Conservation (phyloP, 1,139 yeast genomes). For the Debaryomyces singareniensis region DNA sequence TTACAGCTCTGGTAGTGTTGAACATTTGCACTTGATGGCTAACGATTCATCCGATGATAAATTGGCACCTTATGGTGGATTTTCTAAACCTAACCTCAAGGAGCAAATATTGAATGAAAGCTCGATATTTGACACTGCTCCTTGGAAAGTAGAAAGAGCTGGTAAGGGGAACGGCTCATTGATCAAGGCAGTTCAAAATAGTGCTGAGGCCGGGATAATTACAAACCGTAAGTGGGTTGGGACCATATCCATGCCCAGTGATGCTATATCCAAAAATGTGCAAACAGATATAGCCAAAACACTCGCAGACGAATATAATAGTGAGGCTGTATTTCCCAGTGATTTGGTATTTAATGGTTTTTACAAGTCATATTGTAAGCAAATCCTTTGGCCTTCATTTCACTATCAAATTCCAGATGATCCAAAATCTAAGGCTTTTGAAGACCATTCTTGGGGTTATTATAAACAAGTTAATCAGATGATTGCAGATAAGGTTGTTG, state of each 20-base stretch:
- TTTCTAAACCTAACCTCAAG: constrained; percentile 50
- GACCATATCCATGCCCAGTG: constrained; percentile 85
- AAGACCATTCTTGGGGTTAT: constrained; percentile 90
- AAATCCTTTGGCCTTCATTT: constrained; percentile 92
- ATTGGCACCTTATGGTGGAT: constrained; percentile 74
- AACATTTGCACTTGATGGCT: constrained; percentile 20
- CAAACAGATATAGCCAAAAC: constrained; percentile 42
- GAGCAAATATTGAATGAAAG: constrained; percentile 37
- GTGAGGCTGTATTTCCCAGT: constrained; percentile 64
- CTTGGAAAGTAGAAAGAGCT: constrained; percentile 67
- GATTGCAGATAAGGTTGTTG: constrained; percentile 71
- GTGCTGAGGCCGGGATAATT: constrained; percentile 43
- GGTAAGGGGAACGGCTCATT: constrained; percentile 86
- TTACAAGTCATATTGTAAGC: constrained; percentile 85
- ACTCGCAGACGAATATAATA: constrained; percentile 42
- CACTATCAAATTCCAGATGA: constrained; percentile 96
- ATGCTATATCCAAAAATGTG: constrained; percentile 57
- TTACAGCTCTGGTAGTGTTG: neutral
- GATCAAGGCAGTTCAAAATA: constrained; percentile 73
- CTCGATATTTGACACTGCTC: constrained; percentile 62
- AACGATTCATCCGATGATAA: constrained; percentile 23
- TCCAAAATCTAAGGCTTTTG: constrained; percentile 90
- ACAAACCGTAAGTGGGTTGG: constrained; percentile 73
- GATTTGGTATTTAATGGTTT: constrained; percentile 85
- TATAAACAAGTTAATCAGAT: constrained; percentile 70